phyloP scores from a whole-genome alignment of 192 early-diverging fungal species.

The Gaertneriomyces semiglobifer region DNA sequence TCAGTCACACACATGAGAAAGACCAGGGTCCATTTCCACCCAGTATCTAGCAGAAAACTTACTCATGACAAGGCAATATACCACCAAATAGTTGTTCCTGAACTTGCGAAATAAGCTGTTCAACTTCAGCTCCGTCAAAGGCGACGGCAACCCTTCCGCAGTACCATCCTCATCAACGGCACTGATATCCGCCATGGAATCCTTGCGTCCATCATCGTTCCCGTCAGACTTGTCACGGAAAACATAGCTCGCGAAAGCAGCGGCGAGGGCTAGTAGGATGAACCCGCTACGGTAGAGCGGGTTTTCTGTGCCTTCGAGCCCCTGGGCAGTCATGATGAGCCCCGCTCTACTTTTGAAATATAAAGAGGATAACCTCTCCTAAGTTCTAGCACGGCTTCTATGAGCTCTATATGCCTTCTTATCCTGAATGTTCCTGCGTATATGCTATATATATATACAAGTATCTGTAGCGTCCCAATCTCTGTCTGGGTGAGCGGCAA shows the following conservation, averaged over 20 bases:
- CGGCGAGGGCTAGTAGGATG: conserved; percentile 5
- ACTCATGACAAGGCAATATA: conserved; percentile 55
- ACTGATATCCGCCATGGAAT: not conserved
- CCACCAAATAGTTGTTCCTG: conserved; percentile 51
- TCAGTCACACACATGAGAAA: not conserved
- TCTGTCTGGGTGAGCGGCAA: too few relatives aligned
- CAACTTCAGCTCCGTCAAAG: conserved; percentile 5
- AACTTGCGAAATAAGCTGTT: conserved; percentile 33
- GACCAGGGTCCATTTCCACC: not conserved
- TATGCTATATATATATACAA: too few relatives aligned
- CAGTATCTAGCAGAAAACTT: conserved; percentile 12
- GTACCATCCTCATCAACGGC: not conserved
- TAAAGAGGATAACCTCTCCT: too few relatives aligned
- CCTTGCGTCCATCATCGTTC: not conserved
- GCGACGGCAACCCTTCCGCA: conserved; percentile 10
- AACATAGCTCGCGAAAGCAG: conserved; percentile 13
- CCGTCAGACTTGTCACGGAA: conserved; percentile 9
- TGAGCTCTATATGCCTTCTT: too few relatives aligned
- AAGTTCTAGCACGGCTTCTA: too few relatives aligned
- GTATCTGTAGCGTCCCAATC: too few relatives aligned
- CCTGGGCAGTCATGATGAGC: too few relatives aligned
- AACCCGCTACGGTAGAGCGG: conserved; percentile 20
- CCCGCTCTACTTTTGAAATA: too few relatives aligned
- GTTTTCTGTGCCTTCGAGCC: not conserved
- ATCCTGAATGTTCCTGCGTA: too few relatives aligned